A percentile compares a stretch with the other conserved stretches of the same genome.
These are phyloP conservation scores for Thraustochytrium striatum DNA, from an alignment of 352 stramenopile species.

Conservation along the genomic window DNA sequence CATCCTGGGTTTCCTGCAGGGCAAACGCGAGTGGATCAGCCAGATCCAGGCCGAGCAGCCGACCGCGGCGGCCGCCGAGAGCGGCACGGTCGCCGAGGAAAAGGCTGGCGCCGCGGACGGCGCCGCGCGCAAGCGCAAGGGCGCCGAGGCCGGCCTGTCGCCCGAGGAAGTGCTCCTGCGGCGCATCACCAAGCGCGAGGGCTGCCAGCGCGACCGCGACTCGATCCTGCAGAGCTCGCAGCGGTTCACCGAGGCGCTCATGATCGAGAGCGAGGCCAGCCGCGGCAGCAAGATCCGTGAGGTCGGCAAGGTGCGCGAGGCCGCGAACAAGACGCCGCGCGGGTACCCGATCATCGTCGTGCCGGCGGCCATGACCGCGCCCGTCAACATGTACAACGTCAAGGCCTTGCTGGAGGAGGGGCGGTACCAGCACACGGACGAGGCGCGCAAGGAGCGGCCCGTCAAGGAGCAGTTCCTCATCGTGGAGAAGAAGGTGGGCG, in stretches of 20 bases:
- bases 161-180: conserved; percentile 24
- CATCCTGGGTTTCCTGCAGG: conserved; percentile 34
- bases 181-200: conserved; percentile 15
- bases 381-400: conserved; percentile 49
- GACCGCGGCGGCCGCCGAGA: background rate
- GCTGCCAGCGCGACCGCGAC: conserved; percentile 8
- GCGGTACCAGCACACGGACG: conserved; percentile 14
- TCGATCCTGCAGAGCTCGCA: conserved; percentile 24
- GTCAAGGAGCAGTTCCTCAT: background rate
- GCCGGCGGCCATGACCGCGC: conserved; percentile 21
- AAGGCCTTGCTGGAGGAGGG: conserved; percentile 35
- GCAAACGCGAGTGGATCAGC: background rate
- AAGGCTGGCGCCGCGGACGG: background rate
- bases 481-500: conserved; percentile 20
- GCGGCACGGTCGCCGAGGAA: background rate
- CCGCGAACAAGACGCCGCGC: background rate
- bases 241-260: conserved; percentile 13
- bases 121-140: background rate
- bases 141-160: background rate
- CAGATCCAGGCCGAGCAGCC: background rate
- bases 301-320: background rate
- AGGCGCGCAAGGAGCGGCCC: conserved; percentile 24
- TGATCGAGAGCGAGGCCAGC: background rate
- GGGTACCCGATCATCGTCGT: conserved; percentile 51
- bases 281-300: background rate